Conservation (phyloP, 2,329 filamentous ascomycete genomes). For the Colletotrichum horii region DNA sequence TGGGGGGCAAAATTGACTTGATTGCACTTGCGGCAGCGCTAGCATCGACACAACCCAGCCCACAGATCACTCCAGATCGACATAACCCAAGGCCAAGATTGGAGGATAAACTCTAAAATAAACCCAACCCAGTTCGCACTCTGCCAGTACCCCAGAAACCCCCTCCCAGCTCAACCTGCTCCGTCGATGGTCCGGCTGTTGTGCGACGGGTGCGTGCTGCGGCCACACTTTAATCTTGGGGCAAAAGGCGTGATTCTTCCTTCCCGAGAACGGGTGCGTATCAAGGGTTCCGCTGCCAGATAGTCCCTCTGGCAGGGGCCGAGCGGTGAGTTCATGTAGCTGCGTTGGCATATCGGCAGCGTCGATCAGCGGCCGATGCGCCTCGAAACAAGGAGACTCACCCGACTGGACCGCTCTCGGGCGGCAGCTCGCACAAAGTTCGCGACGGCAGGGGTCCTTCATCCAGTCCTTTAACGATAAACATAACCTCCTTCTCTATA, state of each 20-base stretch:
- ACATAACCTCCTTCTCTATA: neutral
- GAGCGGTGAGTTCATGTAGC: neutral
- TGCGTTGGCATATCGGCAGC: neutral
- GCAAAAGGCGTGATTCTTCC: neutral
- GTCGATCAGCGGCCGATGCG: neutral
- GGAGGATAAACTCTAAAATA: neutral
- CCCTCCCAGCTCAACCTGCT: neutral
- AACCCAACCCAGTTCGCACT: neutral
- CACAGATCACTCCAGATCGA: neutral
- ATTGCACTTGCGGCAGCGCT: too few species aligned
- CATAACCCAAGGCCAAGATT: neutral
- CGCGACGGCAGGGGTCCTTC: neutral
- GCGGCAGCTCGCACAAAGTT: neutral
- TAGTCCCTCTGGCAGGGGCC: rapidly evolving
- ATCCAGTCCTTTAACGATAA: neutral
- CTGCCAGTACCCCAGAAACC: neutral
- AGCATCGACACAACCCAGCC: neutral
- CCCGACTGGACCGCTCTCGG: neutral
- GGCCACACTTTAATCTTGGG: neutral
- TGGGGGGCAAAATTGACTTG: too few species aligned
- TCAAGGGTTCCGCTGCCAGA: neutral
- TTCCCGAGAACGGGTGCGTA: neutral
- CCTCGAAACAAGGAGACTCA: neutral
- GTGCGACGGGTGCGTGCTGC: neutral
- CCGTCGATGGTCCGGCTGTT: neutral